A percentile compares a stretch with the other conserved stretches of the same genome.
Evolutionary conservation across 768 basidiomycete genomes (phyloP).

Genomic region (Tulasnella sp.): DNA sequence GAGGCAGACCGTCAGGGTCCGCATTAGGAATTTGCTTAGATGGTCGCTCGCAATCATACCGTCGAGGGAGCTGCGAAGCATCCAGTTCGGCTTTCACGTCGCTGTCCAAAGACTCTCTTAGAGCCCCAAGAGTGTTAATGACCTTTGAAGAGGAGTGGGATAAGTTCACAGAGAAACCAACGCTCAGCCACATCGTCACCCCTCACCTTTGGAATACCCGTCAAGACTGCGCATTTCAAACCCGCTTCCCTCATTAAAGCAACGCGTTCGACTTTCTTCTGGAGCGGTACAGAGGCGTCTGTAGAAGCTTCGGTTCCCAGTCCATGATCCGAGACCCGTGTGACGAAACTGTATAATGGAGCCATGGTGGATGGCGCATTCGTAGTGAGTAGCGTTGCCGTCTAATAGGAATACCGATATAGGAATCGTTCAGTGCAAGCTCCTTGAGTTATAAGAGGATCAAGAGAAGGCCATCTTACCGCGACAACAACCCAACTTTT

Average conservation of each 20-base stretch:
- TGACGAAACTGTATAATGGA: constrained; percentile 78
- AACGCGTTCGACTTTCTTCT: constrained; percentile 68
- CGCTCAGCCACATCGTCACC: constrained; percentile 32
- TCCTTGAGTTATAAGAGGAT: constrained; percentile 20
- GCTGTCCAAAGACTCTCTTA: constrained; percentile 76
- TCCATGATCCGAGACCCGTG: constrained; percentile 44
- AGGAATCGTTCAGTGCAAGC: constrained; percentile 11
- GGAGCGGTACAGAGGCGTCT: constrained; percentile 50
- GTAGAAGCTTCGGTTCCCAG: constrained; percentile 37
- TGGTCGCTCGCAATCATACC: not conserved
- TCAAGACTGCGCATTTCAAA: constrained; percentile 86
- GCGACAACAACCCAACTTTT: constrained; percentile 30
- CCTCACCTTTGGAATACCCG: constrained; percentile 83
- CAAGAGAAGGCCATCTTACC: not conserved
- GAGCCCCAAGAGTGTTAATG: constrained; percentile 77
- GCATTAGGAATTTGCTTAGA: not conserved
- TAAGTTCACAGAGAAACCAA: not conserved
- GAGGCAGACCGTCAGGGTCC: not conserved
- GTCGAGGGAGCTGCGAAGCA: constrained; percentile 5
- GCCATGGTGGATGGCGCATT: constrained; percentile 81
- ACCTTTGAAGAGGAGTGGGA: constrained; percentile 52
- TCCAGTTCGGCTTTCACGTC: constrained; percentile 61
- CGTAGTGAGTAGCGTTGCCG: constrained; percentile 78
- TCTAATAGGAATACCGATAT: constrained; percentile 50
- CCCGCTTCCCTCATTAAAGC: constrained; percentile 89